A percentile compares a stretch with the other conserved stretches of the same genome.
These are phyloP conservation scores for Pseudogymnoascus sp. DNA, from an alignment of 2,329 filamentous ascomycete species.

Conservation along the genomic window DNA sequence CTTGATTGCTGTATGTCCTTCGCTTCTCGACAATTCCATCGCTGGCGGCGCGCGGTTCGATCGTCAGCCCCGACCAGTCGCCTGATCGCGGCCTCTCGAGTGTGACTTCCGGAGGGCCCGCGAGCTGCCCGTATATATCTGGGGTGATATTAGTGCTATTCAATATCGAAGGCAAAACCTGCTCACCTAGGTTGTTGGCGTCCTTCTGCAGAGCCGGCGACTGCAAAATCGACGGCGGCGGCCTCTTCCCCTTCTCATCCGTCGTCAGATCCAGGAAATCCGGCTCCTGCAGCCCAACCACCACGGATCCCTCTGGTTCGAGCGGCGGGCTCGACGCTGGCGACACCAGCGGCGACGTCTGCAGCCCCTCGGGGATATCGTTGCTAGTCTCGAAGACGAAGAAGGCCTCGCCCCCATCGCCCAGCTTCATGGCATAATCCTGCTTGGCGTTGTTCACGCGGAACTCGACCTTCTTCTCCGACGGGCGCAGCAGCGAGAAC, in stretches of 20 bases:
- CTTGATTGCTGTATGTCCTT: slow-evolving; percentile 15
- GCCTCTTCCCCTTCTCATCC: slow-evolving; percentile 31
- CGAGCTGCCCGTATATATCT: slow-evolving; percentile 40
- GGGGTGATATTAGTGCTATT: slow-evolving; percentile 14
- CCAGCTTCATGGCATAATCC: slow-evolving; percentile 95
- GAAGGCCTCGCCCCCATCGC: slow-evolving; percentile 94
- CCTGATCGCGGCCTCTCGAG: slow-evolving; percentile 39
- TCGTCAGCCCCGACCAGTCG: slow-evolving; percentile 39
- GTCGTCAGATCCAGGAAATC: slow-evolving; percentile 56
- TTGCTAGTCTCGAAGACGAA: slow-evolving; percentile 96
- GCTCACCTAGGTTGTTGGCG: slow-evolving; percentile 24
- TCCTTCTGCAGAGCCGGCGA: slow-evolving; percentile 27
- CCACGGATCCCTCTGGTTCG: slow-evolving; percentile 35
- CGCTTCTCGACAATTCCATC: slow-evolving; percentile 42
- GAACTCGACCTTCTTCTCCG: slow-evolving; percentile 98
- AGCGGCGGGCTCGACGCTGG: slow-evolving; percentile 78
- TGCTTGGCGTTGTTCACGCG: slow-evolving; percentile 86
- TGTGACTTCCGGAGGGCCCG: slow-evolving; percentile 43
- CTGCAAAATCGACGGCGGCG: slow-evolving; percentile 36
- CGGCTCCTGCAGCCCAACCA: slow-evolving; percentile 52
- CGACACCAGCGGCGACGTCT: slow-evolving; percentile 89
- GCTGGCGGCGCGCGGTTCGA: slow-evolving; percentile 38
- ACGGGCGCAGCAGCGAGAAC: slow-evolving; percentile 88
- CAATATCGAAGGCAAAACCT: background rate
- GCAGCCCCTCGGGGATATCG: slow-evolving; percentile 81